These are phyloP conservation scores for Hymenoscyphus occultus DNA, from an alignment of 2,329 filamentous ascomycete species.

Conservation along the genomic window DNA sequence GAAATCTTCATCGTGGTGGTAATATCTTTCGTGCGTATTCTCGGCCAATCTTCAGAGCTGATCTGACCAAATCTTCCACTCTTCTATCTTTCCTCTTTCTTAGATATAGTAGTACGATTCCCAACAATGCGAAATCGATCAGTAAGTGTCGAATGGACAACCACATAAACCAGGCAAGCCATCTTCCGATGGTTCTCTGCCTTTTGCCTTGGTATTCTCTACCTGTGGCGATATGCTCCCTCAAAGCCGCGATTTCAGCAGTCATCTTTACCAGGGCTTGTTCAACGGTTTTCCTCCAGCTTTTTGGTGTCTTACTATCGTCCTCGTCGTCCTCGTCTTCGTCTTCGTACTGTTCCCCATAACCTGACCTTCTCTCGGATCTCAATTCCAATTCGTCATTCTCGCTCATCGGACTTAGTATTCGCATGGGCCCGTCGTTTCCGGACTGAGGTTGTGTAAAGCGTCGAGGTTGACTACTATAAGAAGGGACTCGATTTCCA, in stretches of 20 bases:
- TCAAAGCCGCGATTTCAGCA: constrained; percentile 84
- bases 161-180: constrained; percentile 71
- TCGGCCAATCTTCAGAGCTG: constrained; percentile 54
- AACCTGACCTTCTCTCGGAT: constrained; percentile 43
- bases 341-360: constrained; percentile 45
- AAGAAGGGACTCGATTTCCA: constrained; percentile 39
- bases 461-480: constrained; percentile 37
- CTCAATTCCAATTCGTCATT: constrained; percentile 65
- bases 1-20: constrained; percentile 43
- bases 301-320: constrained; percentile 46
- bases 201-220: constrained; percentile 67
- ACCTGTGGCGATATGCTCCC: constrained; percentile 82
- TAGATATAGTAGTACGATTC: constrained; percentile 68
- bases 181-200: constrained; percentile 62
- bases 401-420: constrained; percentile 84
- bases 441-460: constrained; percentile 49
- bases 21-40: constrained; percentile 60
- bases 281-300: constrained; percentile 82
- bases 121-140: constrained; percentile 65
- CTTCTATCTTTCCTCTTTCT: constrained; percentile 66
- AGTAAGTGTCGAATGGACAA: constrained; percentile 68
- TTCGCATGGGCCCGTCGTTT: constrained; percentile 58
- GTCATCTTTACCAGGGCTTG: constrained; percentile 84
- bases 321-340: constrained; percentile 38
- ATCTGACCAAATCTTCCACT: constrained; percentile 70